Conservation (phyloP, 2,329 filamentous ascomycete genomes). For the Aspergillus brasiliensis region DNA sequence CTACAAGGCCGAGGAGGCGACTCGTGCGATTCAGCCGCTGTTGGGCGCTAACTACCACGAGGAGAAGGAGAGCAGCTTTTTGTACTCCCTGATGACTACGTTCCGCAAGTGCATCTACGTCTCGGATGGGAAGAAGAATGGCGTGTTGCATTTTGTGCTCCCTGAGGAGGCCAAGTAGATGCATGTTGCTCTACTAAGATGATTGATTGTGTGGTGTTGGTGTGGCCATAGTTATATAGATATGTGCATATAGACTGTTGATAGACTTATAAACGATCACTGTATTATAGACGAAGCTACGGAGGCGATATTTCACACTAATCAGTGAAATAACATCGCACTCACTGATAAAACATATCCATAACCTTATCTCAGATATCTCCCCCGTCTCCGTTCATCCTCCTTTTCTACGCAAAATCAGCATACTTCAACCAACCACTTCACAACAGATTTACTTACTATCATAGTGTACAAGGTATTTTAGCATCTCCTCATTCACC, state of each 20-base stretch:
- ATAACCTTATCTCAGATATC: too few relatives aligned
- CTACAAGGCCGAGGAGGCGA: constrained; percentile 63
- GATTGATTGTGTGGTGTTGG: not conserved
- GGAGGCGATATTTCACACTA: too few relatives aligned
- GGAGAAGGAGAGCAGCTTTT: constrained; percentile 43
- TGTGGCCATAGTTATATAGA: not conserved
- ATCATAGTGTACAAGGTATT: too few relatives aligned
- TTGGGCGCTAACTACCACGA: constrained; percentile 56
- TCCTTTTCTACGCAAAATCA: too few relatives aligned
- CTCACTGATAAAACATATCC: too few relatives aligned
- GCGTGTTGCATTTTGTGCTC: constrained; percentile 25
- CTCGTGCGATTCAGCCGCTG: constrained; percentile 58
- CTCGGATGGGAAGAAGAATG: constrained; percentile 30
- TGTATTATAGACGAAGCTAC: too few relatives aligned
- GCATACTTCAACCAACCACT: too few relatives aligned
- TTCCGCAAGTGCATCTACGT: constrained; percentile 55
- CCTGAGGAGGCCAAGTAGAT: constrained; percentile 14
- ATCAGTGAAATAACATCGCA: too few relatives aligned
- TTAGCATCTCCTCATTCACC: too few relatives aligned
- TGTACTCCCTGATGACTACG: constrained; percentile 50
- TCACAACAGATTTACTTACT: too few relatives aligned
- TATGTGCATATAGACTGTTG: not conserved
- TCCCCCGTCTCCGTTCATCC: too few relatives aligned
- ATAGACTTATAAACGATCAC: too few relatives aligned
- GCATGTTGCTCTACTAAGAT: not conserved